Conservation (phyloP, 1,284 basidiomycete species). For the Tylopilus sp. region DNA sequence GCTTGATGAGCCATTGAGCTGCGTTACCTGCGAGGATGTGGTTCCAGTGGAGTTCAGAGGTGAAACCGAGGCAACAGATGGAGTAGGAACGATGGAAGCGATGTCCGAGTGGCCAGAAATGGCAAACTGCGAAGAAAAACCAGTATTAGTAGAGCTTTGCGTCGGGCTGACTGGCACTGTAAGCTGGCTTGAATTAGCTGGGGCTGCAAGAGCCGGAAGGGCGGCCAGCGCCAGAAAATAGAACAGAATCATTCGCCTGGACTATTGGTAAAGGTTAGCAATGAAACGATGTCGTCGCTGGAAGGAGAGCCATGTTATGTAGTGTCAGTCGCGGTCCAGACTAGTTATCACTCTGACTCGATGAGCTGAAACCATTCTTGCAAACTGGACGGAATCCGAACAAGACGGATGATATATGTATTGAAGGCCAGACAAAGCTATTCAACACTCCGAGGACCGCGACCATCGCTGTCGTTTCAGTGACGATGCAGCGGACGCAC, state of each 20-base stretch:
- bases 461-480: neutral
- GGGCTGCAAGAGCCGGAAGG: conserved; percentile 7
- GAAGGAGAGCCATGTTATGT: neutral
- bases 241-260: conserved; percentile 11
- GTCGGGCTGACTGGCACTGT: neutral
- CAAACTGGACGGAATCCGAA: conserved; percentile 3
- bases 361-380: conserved; percentile 2
- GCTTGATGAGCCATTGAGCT: neutral
- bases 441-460: neutral
- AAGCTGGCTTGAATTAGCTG: conserved; percentile 6
- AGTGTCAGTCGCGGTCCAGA: conserved; percentile 7
- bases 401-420: neutral
- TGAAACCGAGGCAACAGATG: neutral
- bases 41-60: neutral
- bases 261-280: neutral
- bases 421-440: neutral
- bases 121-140: neutral
- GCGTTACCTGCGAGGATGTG: neutral
- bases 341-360: neutral
- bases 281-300: neutral
- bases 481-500: neutral
- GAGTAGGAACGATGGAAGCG: neutral
- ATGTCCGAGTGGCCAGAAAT: neutral
- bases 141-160: neutral
- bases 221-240: conserved; percentile 22